phyloP scores from a whole-genome alignment of 495 filamentous ascomycete genomes.

The Aspergillus indologenus region DNA sequence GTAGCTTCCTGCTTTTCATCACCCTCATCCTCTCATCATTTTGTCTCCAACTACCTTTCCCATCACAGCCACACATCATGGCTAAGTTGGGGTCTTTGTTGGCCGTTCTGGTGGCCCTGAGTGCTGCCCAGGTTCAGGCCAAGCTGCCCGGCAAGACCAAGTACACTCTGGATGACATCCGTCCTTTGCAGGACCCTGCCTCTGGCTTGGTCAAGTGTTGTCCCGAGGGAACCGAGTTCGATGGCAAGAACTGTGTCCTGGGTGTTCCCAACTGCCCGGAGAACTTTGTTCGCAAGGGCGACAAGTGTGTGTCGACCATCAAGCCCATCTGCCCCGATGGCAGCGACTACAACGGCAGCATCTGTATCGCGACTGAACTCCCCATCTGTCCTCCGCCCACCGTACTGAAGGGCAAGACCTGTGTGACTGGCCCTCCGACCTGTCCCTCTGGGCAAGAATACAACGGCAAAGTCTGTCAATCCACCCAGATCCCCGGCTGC shows the following conservation, averaged over 20 bases:
- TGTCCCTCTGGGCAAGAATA: not conserved
- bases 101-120: not conserved
- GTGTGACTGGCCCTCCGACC: conserved; percentile 1
- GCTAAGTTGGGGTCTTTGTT: not conserved
- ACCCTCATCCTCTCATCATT: too few species aligned
- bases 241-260: conserved; percentile 7
- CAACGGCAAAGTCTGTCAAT: conserved; percentile 4
- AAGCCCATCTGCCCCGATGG: conserved; percentile 1
- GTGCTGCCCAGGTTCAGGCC: not conserved
- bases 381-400: conserved; percentile 1
- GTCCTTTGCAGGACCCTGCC: not conserved
- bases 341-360: not conserved
- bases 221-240: conserved; percentile 6
- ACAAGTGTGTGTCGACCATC: conserved; percentile 5
- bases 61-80: not conserved
- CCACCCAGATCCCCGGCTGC: not conserved
- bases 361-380: not conserved
- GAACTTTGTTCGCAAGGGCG: not conserved
- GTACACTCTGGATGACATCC: conserved; percentile 7
- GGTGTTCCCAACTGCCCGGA: conserved; percentile 5
- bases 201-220: conserved; percentile 7
- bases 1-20: too few species aligned
- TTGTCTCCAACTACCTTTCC: too few species aligned
- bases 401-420: not conserved
- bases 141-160: not conserved